Evolutionary conservation across 768 basidiomycete genomes (phyloP), one percentile per base, ranked within the genome.

Genomic region (Podaxis sp.): DNA sequence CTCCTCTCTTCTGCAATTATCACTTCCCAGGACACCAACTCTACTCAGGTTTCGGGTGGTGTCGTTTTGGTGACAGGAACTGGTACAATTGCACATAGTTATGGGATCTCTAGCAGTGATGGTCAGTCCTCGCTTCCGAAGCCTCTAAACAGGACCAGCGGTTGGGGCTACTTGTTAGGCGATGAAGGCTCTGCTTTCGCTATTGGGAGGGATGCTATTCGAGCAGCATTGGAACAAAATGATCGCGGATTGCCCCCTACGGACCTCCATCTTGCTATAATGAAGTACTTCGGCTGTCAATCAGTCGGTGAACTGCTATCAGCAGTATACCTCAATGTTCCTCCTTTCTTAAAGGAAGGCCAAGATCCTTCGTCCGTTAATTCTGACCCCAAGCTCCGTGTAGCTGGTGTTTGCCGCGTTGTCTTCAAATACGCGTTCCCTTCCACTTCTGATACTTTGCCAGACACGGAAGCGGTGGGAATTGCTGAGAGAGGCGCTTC

Each of bases 131-230:
- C 63, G 63, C 25, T 63, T 38, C 54, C 66, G 32, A 25, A 42
- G 1, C 64, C 68, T 5, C 5, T 67, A 2, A 65, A 63, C 11
- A 67, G 70, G 10, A 53, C 67, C 2, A 66, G 68, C 13, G 68
- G 69, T 7, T 70, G 68, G 70, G 70, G 68, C 11, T 70, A 70
- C 44, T 63, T 71, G 11, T 63, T 70, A 21, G 69, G 68, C 21
- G 68, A 71, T 52, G 69, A 69, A 63, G 69, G 68, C 16, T 70
- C 69, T 10, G 69, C 66, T 4, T 70, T 66, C 38, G 62, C 44
- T 5, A 70, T 71, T 32, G 68, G 68, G 4, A 61, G 69, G 28
- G 67, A 67, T 40, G 70, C 67, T 14, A 61, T 71, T 4, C 65
- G 69, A n/a, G 59, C 55, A 13, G 59, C 63, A 13, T 52, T 71